These are phyloP conservation scores for Kickxella alabastrina DNA, from an alignment of 192 early-diverging fungal genomes.

Conservation along the genomic window DNA sequence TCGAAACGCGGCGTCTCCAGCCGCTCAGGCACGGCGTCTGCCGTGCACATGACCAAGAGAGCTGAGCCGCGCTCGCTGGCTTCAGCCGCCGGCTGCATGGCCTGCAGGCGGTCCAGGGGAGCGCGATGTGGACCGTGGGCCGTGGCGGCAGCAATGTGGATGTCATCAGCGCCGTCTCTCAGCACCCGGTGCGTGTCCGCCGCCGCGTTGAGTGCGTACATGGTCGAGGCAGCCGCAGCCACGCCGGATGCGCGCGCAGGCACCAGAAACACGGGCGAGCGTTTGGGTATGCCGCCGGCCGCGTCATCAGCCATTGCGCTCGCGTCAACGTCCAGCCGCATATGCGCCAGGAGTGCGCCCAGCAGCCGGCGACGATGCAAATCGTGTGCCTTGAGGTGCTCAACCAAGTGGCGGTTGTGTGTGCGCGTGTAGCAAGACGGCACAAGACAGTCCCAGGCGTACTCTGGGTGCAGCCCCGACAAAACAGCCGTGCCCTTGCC, in stretches of 20 bases:
- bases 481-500: slow-evolving; percentile 70
- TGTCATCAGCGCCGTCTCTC: slow-evolving; percentile 30
- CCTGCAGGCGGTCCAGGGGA: slow-evolving; percentile 19
- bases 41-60: slow-evolving; percentile 49
- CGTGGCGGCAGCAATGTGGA: slow-evolving; percentile 30
- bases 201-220: slow-evolving; percentile 21
- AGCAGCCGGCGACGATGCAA: slow-evolving; percentile 54
- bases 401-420: slow-evolving; percentile 51
- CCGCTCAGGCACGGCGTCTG: slow-evolving; percentile 36
- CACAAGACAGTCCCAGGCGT: slow-evolving; percentile 57
- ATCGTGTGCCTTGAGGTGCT: slow-evolving; percentile 50
- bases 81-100: slow-evolving; percentile 10
- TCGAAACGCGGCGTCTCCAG: slow-evolving; percentile 60
- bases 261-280: slow-evolving; percentile 39
- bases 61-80: slow-evolving; percentile 34
- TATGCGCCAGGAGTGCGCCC: slow-evolving; percentile 55
- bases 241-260: slow-evolving; percentile 34
- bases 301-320: slow-evolving; percentile 24
- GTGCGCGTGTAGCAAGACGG: slow-evolving; percentile 50
- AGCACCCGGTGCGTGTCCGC: slow-evolving; percentile 23
- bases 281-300: slow-evolving; percentile 21
- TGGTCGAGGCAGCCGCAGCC: slow-evolving; percentile 15
- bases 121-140: slow-evolving; percentile 22
- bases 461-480: slow-evolving; percentile 82
- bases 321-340: slow-evolving; percentile 61